Evolutionary conservation across 345 rosid species (phyloP), one percentile per base, ranked within the genome.

Genomic region (Euphorbia pulcherrima): DNA sequence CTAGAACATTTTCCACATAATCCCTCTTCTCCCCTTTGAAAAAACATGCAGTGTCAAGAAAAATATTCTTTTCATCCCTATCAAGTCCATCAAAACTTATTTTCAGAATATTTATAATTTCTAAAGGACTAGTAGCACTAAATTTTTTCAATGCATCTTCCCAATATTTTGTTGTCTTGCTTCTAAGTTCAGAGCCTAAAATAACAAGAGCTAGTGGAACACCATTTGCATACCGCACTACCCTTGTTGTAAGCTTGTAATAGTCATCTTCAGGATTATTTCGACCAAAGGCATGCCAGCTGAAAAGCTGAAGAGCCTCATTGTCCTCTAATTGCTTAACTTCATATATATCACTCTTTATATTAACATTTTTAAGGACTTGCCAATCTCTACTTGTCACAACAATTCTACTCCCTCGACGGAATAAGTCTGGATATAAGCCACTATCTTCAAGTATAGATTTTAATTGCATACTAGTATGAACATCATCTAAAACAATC

Each of bases 11-110:
- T n/a, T 35, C 46, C 23, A 35, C 26, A 0, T 9, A 0, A 17
- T 18, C 1, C 4, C 2, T 7, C 17, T 1, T 0, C 0, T 29
- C 0, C 14, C 47, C 27, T 7, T 35, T 60, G 0, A 60, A 8
- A 20, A 60, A 18, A 35, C 64, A 60, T 20, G 64, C 55, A 64
- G 47, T 48, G 18, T 64, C 67, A 24, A 64, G 67, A 47, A 64
- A 60, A 33, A 37, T 20, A 24, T 2, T 20, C 17, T 60, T 35
- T 17, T 60, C 27, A 60, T 33, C 2, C 14, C 26, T 4, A 44
- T 47, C 55, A 18, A 64, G 35, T 29, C 17, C 55, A 28, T 46
- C 67, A 46, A 14, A 64, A 24, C 67, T 46, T 48, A 27, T n/a
- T 46, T 8, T 64, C 5, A 64, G 54, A 46, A 44, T 13, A 7